A percentile compares a stretch with the other conserved stretches of the same genome.
phyloP scores from a whole-genome alignment of 805 yeast genomes.

The Myxozyma lipomycoides region DNA sequence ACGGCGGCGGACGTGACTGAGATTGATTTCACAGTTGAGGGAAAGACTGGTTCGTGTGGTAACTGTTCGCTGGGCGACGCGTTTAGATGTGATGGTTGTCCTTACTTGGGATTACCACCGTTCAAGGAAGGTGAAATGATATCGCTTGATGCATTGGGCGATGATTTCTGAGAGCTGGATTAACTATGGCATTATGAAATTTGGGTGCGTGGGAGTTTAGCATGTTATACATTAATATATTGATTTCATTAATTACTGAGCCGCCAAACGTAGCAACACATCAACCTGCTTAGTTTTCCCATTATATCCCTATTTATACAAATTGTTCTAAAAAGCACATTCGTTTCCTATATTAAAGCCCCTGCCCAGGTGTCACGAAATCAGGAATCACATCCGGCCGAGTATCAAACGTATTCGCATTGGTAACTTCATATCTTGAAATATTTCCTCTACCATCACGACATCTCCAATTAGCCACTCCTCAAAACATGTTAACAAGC shows the following conservation, averaged over 20 bases:
- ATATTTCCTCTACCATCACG: neutral
- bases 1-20: conserved; percentile 73
- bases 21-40: conserved; percentile 92
- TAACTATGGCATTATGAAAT: neutral
- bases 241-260: too few species aligned
- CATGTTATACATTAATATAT: neutral
- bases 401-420: neutral
- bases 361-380: too few species aligned
- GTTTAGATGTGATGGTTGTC: conserved; percentile 97
- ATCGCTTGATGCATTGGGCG: conserved; percentile 50
- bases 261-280: too few species aligned
- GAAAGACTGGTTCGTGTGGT: conserved; percentile 89
- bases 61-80: conserved; percentile 98
- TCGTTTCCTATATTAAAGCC: too few species aligned
- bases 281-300: neutral
- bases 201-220: neutral
- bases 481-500: neutral
- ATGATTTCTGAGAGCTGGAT: conserved; percentile 13
- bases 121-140: conserved; percentile 96
- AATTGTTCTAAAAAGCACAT: too few species aligned
- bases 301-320: too few species aligned
- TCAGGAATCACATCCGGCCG: neutral
- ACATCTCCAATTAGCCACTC: neutral
- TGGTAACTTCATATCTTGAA: neutral
- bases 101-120: conserved; percentile 94